Evolutionary conservation across 164 flowering plant species (phyloP).

Genomic region (Piper betle): DNA sequence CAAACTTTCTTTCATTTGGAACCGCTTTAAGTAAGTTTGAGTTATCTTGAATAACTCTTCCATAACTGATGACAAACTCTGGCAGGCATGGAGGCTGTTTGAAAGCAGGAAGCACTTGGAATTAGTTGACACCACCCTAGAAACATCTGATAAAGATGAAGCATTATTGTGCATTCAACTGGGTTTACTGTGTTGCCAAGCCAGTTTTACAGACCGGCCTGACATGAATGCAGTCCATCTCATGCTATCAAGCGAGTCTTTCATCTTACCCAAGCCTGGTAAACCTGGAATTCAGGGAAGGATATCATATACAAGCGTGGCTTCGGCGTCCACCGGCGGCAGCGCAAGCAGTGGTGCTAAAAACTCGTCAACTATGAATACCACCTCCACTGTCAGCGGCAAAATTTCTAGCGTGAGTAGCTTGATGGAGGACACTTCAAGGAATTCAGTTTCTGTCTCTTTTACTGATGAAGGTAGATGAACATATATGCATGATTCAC

Average conservation of each 20-base stretch:
- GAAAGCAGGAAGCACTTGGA: constrained; percentile 37
- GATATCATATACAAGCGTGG: constrained; percentile 32
- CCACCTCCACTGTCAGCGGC: constrained; percentile 18
- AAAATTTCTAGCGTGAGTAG: constrained; percentile 25
- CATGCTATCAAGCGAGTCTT: constrained; percentile 62
- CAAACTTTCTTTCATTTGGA: no score
- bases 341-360: constrained; percentile 2
- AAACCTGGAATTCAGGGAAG: constrained; percentile 73
- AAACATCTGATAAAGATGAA: constrained; percentile 27
- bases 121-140: constrained; percentile 44
- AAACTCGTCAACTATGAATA: not conserved
- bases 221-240: constrained; percentile 59
- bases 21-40: no score
- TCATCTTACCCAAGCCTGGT: constrained; percentile 53
- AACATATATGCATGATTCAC: not conserved
- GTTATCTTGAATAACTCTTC: no score
- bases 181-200: constrained; percentile 66
- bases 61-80: not conserved
- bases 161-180: constrained; percentile 64
- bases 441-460: constrained; percentile 58
- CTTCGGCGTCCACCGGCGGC: constrained; percentile 19
- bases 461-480: constrained; percentile 71
- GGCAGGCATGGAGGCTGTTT: constrained; percentile 56
- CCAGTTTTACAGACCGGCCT: constrained; percentile 47
- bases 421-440: constrained; percentile 40